phyloP scores from a whole-genome alignment of 2,329 filamentous ascomycete species.

The Chaetomiaceae sp. region DNA sequence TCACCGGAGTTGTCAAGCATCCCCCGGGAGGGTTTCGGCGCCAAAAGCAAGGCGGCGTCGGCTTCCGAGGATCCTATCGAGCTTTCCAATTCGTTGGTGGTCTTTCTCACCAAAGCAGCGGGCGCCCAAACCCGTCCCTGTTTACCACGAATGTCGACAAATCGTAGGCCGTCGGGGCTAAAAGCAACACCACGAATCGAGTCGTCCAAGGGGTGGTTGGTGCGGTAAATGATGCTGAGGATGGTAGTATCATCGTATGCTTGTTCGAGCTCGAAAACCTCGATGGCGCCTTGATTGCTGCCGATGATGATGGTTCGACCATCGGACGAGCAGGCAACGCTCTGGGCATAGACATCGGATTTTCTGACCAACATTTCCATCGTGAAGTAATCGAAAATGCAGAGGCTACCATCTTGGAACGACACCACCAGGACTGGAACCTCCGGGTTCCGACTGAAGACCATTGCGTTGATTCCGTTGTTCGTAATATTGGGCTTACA shows the following conservation, averaged over 20 bases:
- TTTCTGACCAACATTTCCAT: slow-evolving; percentile 18
- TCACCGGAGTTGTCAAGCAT: slow-evolving; percentile 14
- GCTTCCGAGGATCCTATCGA: slow-evolving; percentile 19
- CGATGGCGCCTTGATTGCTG: slow-evolving; percentile 23
- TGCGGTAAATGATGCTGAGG: slow-evolving; percentile 30
- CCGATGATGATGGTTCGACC: slow-evolving; percentile 28
- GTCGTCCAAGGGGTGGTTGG: slow-evolving; percentile 27
- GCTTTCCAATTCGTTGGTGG: slow-evolving; percentile 14
- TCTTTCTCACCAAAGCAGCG: slow-evolving; percentile 29
- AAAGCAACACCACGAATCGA: slow-evolving; percentile 31
- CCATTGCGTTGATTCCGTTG: slow-evolving; percentile 28
- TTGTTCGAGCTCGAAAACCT: slow-evolving; percentile 32
- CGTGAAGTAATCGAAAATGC: slow-evolving; percentile 28
- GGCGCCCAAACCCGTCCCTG: slow-evolving; percentile 37
- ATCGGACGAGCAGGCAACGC: slow-evolving; percentile 28
- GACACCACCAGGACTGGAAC: slow-evolving; percentile 27
- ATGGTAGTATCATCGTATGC: slow-evolving; percentile 1
- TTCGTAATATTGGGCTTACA: slow-evolving; percentile 16
- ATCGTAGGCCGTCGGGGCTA: slow-evolving; percentile 30
- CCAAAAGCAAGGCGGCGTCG: not conserved
- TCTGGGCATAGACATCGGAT: slow-evolving; percentile 24
- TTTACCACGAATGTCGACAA: slow-evolving; percentile 32
- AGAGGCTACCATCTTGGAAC: slow-evolving; percentile 26
- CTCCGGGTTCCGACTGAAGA: slow-evolving; percentile 30
- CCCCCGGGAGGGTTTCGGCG: not conserved